phyloP scores from a whole-genome alignment of 116 monocot species.

The Phalaenopsis hybrid region DNA sequence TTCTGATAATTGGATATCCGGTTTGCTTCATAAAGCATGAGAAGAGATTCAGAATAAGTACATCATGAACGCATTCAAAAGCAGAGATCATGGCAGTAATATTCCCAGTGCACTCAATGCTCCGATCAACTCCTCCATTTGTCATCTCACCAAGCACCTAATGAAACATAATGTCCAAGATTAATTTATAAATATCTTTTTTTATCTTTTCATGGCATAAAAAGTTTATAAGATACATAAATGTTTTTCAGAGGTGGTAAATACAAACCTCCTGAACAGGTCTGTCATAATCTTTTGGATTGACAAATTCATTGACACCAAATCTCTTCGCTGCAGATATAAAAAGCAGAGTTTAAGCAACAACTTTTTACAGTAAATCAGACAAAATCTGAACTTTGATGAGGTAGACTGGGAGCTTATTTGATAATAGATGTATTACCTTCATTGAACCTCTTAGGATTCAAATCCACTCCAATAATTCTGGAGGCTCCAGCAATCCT shows the following conservation, averaged over 20 bases:
- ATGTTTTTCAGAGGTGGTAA: not conserved
- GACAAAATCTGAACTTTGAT: too few relatives aligned
- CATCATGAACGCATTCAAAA: conserved; percentile 72
- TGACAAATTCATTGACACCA: conserved; percentile 77
- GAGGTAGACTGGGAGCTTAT: not conserved
- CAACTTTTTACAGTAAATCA: too few relatives aligned
- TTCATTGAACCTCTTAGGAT: conserved; percentile 41
- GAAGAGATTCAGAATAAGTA: not conserved
- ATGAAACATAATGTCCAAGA: not conserved
- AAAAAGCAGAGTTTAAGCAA: not conserved
- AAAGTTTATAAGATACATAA: too few relatives aligned
- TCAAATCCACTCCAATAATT: conserved; percentile 75
- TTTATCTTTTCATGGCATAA: too few relatives aligned
- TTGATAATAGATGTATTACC: conserved; percentile 14
- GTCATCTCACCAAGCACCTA: conserved; percentile 69
- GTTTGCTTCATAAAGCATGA: not conserved
- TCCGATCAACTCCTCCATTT: conserved; percentile 44
- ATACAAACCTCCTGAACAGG: conserved; percentile 68
- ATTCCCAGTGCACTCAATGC: conserved; percentile 48
- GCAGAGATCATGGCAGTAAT: conserved; percentile 63
- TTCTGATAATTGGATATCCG: not conserved
- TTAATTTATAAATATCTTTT: too few relatives aligned
- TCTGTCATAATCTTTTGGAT: conserved; percentile 60
- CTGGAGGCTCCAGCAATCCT: conserved; percentile 69
- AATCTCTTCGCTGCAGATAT: conserved; percentile 66